Evolutionary conservation across 2,329 filamentous ascomycete genomes (phyloP).

Genomic region (Arthrobotrys iridis): DNA sequence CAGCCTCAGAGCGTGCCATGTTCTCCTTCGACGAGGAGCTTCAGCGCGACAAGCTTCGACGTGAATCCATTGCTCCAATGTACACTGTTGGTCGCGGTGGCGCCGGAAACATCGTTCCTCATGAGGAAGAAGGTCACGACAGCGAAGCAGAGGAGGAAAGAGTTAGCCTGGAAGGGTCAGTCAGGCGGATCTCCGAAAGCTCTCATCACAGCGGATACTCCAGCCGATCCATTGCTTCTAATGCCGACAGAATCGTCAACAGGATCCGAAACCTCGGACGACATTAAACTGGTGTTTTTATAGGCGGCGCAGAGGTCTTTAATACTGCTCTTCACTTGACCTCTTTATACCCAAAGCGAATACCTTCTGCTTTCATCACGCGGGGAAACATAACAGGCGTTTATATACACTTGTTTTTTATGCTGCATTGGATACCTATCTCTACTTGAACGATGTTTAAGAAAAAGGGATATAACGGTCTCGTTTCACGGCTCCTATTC

Average conservation of each 20-base stretch:
- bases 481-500: conserved; percentile 22
- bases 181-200: conserved; percentile 45
- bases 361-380: conserved; percentile 25
- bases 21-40: conserved; percentile 76
- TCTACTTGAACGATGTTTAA: not conserved
- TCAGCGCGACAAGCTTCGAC: conserved; percentile 67
- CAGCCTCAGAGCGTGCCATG: conserved; percentile 67
- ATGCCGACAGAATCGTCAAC: conserved; percentile 51
- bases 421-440: conserved; percentile 30
- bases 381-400: conserved; percentile 36
- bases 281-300: conserved; percentile 19
- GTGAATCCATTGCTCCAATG: conserved; percentile 66
- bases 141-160: conserved; percentile 46
- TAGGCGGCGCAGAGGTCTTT: conserved; percentile 7
- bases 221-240: conserved; percentile 35
- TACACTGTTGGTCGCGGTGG: conserved; percentile 74
- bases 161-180: conserved; percentile 44
- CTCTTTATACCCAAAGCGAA: conserved; percentile 30
- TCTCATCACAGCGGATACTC: conserved; percentile 44
- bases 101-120: conserved; percentile 67
- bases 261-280: conserved; percentile 49
- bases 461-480: conserved; percentile 6
- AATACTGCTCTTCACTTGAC: not conserved
- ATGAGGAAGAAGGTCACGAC: conserved; percentile 53
- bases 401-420: conserved; percentile 38